phyloP scores from a whole-genome alignment of 2,329 filamentous ascomycete genomes.

The Cladobotryum mycophilum region DNA sequence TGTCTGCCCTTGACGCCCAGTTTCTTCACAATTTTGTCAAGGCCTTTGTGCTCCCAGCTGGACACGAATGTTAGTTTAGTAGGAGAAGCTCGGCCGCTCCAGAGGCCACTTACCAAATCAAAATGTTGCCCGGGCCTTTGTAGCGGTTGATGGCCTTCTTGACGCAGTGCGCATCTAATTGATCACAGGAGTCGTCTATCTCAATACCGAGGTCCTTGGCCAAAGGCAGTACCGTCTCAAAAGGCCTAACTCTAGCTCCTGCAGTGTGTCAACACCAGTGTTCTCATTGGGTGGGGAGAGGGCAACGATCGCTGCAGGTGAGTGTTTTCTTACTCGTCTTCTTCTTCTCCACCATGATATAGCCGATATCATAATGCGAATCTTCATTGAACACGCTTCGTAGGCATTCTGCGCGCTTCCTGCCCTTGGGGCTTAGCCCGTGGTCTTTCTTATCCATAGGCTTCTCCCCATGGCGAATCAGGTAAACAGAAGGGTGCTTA shows the following conservation, averaged over 20 bases:
- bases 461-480: slow-evolving; percentile 61
- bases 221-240: slow-evolving; percentile 50
- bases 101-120: slow-evolving; percentile 40
- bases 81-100: too few relatives aligned
- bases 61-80: not conserved
- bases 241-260: slow-evolving; percentile 35
- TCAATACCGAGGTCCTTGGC: slow-evolving; percentile 47
- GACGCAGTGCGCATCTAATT: slow-evolving; percentile 51
- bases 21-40: slow-evolving; percentile 44
- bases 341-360: slow-evolving; percentile 52
- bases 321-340: slow-evolving; percentile 33
- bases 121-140: slow-evolving; percentile 45
- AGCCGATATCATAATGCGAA: slow-evolving; percentile 48
- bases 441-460: slow-evolving; percentile 38
- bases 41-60: slow-evolving; percentile 52
- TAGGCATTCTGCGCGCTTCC: slow-evolving; percentile 52
- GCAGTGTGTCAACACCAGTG: slow-evolving; percentile 33
- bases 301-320: too few relatives aligned
- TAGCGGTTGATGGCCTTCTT: slow-evolving; percentile 42
- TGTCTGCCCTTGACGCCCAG: slow-evolving; percentile 45
- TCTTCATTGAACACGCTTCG: slow-evolving; percentile 45
- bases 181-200: slow-evolving; percentile 49
- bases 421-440: slow-evolving; percentile 45
- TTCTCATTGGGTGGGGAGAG: slow-evolving; percentile 20
- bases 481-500: slow-evolving; percentile 45